Evolutionary conservation across 1,139 yeast species (phyloP), one percentile per base, ranked within the genome.

Genomic region (Yamadazyma buinensis): DNA sequence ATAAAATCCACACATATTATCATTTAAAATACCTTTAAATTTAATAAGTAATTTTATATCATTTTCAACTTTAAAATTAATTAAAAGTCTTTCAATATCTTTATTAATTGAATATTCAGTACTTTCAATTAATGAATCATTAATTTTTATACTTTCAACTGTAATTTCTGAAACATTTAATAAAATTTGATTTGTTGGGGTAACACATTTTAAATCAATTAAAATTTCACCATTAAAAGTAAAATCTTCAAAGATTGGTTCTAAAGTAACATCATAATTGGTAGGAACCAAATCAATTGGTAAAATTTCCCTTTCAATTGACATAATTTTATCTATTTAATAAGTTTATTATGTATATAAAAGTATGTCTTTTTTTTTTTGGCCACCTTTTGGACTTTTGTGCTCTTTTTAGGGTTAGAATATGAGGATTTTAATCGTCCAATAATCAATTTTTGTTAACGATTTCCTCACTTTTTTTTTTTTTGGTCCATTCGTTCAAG

Each of bases 1-100:
- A 64, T 87, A 87, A 62, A 87, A 86, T 7, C 95, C 95, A 26
- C 87, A 85, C 95, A 86, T 84, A 51, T 80, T 77, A 51, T 84
- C 84, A 54, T 83, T 83, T 59, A 85, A 74, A 29, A 64, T 72
- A 51, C 95, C 95, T 30, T 77, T 70, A 58, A 82, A 87, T 34
- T 67, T 66, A 44, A 85, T 61, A 40, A 66, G 61, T 46, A 87
- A 64, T 19, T 48, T 41, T 28, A 67, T 69, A 20, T 55, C 54
- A 30, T 73, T 41, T 21, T 77, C 83, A 38, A 84, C 63, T 17
- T 66, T 56, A 29, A 76, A 72, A 37, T 64, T 62, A 60, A 88
- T 80, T 33, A 79, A 74, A 33, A 76, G 80, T 24, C 83, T 74
- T 61, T 85, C 90, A 33, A 67, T 57, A 20, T 77, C 82, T 26